These are phyloP conservation scores for Trichosphaerium sp. DNA, from an alignment of 78 protist species.

Conservation along the genomic window DNA sequence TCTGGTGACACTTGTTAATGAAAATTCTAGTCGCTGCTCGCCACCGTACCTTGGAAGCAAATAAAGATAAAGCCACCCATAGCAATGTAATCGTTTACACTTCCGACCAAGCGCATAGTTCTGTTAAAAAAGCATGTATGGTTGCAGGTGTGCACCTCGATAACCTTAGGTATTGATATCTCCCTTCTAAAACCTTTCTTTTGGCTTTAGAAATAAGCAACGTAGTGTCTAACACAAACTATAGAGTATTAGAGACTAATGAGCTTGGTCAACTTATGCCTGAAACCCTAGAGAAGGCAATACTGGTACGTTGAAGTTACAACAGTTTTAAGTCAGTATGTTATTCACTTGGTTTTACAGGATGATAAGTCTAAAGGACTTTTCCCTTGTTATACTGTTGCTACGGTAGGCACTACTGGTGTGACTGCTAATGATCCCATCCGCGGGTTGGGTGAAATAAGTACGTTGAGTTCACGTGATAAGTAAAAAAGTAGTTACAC, in stretches of 20 bases:
- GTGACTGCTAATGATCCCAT: constrained; percentile 21
- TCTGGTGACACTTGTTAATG: no score
- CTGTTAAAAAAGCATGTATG: constrained; percentile 8
- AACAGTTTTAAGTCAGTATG: neutral
- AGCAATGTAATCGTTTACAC: constrained; percentile 5
- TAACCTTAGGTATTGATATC: neutral
- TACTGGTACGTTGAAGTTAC: neutral
- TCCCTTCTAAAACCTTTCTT: neutral
- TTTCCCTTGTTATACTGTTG: constrained; percentile 18
- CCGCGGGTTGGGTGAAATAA: neutral
- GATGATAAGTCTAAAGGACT: constrained; percentile 14
- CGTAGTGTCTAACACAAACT: no score
- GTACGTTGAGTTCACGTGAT: neutral
- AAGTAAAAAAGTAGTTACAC: neutral
- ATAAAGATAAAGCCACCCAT: no score
- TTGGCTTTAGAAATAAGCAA: neutral
- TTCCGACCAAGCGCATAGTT: constrained; percentile 13
- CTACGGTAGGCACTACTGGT: constrained; percentile 30
- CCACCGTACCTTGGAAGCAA: neutral
- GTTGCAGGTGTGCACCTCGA: neutral
- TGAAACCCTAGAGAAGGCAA: neutral
- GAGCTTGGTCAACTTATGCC: neutral
- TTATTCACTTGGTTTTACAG: no score
- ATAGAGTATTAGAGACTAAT: no score
- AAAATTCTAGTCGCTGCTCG: neutral